Evolutionary conservation across 2,329 filamentous ascomycete genomes (phyloP).

Genomic region (Scleromitrula shiraiana): DNA sequence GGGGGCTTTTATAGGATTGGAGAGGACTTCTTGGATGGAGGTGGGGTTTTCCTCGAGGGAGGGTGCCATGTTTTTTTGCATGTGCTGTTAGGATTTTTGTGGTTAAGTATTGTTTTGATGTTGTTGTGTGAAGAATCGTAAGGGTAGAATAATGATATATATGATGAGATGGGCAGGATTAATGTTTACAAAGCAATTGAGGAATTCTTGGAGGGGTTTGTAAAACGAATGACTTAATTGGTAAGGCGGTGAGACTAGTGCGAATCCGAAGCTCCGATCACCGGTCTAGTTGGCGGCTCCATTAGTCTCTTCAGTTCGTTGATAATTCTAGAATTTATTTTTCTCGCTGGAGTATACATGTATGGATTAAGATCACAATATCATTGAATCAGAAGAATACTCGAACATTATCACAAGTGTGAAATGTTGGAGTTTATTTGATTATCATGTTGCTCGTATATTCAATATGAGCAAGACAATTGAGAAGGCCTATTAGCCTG

Average conservation of each 20-base stretch:
- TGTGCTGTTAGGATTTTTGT: too few relatives aligned
- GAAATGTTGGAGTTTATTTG: too few relatives aligned
- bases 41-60: conserved; percentile 71
- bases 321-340: too few relatives aligned
- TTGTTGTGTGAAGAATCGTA: background rate
- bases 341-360: too few relatives aligned
- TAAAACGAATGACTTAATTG: conserved; percentile 2
- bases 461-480: too few relatives aligned
- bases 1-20: conserved; percentile 67
- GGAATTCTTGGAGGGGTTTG: background rate
- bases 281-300: too few relatives aligned
- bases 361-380: too few relatives aligned
- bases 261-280: background rate
- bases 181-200: conserved; percentile 8
- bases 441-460: too few relatives aligned
- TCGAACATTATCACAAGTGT: too few relatives aligned
- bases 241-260: conserved; percentile 2
- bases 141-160: background rate
- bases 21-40: conserved; percentile 59
- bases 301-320: too few relatives aligned
- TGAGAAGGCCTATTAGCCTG: too few relatives aligned
- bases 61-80: conserved; percentile 58
- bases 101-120: background rate
- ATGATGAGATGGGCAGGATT: background rate
- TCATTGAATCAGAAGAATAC: too few relatives aligned